Conservation (phyloP, 257 asterid species). For the Primulina huaijiensis region DNA sequence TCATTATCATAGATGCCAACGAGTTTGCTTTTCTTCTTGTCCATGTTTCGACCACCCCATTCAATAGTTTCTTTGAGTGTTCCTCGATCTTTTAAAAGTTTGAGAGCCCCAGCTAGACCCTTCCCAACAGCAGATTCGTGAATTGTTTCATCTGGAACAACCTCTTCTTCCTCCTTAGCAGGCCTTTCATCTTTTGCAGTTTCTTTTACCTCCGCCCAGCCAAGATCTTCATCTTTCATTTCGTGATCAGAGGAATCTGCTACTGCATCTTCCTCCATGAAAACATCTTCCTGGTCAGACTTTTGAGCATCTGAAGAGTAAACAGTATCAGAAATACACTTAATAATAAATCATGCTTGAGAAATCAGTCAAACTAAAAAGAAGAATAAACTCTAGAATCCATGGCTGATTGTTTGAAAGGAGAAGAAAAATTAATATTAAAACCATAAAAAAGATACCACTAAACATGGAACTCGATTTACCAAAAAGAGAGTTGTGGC, state of each 20-base stretch:
- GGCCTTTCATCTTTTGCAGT: conserved; percentile 42
- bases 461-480: not conserved
- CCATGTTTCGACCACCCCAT: conserved; percentile 99
- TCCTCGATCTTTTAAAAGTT: conserved; percentile 81
- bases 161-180: conserved; percentile 48
- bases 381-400: not conserved
- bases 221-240: conserved; percentile 49
- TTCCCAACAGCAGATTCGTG: conserved; percentile 89
- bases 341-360: conserved; percentile 4
- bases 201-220: conserved; percentile 67
- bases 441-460: not conserved
- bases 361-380: conserved; percentile 20
- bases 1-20: conserved; percentile 64
- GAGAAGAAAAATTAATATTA: conserved; percentile 10
- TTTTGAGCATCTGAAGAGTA: conserved; percentile 55
- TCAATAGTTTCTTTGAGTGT: conserved; percentile 83
- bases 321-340: conserved; percentile 17
- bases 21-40: conserved; percentile 93
- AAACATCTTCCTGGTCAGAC: conserved; percentile 76
- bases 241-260: conserved; percentile 54
- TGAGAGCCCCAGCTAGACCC: conserved; percentile 80
- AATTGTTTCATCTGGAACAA: conserved; percentile 65
- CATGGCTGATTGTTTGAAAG: conserved; percentile 1
- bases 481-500: conserved; percentile 3
- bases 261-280: conserved; percentile 84